Conservation (phyloP, 495 filamentous ascomycete genomes). For the Hyaloscypha hepaticicola region DNA sequence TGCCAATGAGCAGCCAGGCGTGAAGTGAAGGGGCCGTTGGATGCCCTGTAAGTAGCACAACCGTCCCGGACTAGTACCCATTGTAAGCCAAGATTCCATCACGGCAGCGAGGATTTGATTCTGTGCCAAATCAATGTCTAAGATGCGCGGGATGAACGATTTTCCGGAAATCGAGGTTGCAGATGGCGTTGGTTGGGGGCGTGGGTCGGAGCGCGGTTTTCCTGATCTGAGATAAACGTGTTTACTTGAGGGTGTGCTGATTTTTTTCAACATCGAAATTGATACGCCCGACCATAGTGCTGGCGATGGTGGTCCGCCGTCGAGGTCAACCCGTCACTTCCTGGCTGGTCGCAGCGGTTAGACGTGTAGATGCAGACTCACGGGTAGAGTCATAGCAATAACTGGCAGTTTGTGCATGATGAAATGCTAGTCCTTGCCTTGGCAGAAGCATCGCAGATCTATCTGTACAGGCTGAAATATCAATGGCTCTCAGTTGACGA, state of each 20-base stretch:
- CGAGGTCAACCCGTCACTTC: no score
- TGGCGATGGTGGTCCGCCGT: no score
- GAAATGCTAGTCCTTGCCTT: no score
- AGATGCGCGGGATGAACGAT: background rate
- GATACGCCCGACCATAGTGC: background rate
- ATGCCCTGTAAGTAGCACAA: slow-evolving; percentile 6
- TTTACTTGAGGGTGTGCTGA: background rate
- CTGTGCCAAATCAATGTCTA: background rate
- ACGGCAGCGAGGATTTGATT: background rate
- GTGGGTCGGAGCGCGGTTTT: background rate
- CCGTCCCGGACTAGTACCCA: background rate
- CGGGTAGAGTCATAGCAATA: no score
- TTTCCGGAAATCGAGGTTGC: background rate
- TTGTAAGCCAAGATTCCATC: background rate
- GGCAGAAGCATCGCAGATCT: no score
- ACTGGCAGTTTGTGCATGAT: no score
- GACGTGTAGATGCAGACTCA: no score
- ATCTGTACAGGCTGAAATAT: no score
- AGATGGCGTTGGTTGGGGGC: background rate
- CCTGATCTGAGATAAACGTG: background rate
- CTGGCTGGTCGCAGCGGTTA: no score
- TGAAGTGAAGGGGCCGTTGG: slow-evolving; percentile 10
- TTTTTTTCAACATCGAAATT: background rate
- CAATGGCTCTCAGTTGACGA: no score
- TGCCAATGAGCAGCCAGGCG: background rate